These are phyloP conservation scores for Phytophthora hibernalis DNA, from an alignment of 352 stramenopile genomes.

Conservation along the genomic window DNA sequence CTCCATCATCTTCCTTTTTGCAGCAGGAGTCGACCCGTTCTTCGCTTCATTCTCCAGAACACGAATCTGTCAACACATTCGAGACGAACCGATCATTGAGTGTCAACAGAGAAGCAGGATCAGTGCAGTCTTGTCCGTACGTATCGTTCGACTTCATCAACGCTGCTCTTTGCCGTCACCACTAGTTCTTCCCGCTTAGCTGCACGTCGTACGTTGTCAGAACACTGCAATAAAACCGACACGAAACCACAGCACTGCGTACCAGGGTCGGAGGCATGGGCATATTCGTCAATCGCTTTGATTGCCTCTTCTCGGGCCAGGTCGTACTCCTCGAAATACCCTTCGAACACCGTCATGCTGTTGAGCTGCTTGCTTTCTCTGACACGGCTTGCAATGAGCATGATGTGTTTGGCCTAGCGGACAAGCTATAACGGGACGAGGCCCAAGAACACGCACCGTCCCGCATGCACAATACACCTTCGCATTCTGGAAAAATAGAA, in stretches of 20 bases:
- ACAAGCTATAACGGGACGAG: constrained; percentile 41
- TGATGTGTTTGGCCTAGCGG: constrained; percentile 21
- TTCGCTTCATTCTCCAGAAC: constrained; percentile 71
- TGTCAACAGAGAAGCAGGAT: not conserved
- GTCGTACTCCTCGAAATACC: constrained; percentile 63
- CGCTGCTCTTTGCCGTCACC: constrained; percentile 48
- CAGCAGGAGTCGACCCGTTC: constrained; percentile 27
- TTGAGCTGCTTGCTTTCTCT: constrained; percentile 6
- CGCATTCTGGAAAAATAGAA: constrained; percentile 22
- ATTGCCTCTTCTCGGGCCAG: constrained; percentile 54
- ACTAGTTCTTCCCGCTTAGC: constrained; percentile 55
- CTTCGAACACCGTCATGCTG: constrained; percentile 57
- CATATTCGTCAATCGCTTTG: constrained; percentile 58
- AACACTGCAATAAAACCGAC: not conserved
- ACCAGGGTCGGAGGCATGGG: constrained; percentile 39
- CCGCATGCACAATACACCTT: constrained; percentile 16
- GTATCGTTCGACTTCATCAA: constrained; percentile 83
- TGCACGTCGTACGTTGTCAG: not conserved
- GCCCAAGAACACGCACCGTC: constrained; percentile 20
- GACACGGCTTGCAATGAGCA: constrained; percentile 8
- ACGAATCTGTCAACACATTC: constrained; percentile 46
- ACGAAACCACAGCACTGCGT: not conserved
- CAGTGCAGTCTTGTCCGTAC: constrained; percentile 27
- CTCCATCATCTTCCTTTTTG: constrained; percentile 59
- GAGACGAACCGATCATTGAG: constrained; percentile 14